These are phyloP conservation scores for Daucus carota DNA, from an alignment of 129 eudicot species.

Conservation along the genomic window DH1_v3.0 NC_030381.2:32745501-32746000, in stretches of 20 bases:
- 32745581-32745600: neutral
- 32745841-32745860: too few relatives aligned
- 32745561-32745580: neutral
- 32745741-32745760: conserved; percentile 31
- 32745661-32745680: conserved; percentile 44
- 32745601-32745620: neutral
- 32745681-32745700: conserved; percentile 42
- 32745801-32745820: neutral
- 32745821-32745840: too few relatives aligned
- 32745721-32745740: conserved; percentile 69
- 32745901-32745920: neutral
- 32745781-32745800: neutral
- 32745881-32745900: too few relatives aligned
- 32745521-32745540: too few relatives aligned
- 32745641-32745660: conserved; percentile 8
- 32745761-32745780: too few relatives aligned
- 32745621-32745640: neutral
- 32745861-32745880: too few relatives aligned
- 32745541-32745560: too few relatives aligned
- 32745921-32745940: neutral
- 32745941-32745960: neutral
- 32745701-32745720: conserved; percentile 54
- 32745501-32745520: too few relatives aligned
- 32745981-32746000: too few relatives aligned
- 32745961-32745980: too few relatives aligned